These are phyloP conservation scores for Leishmania tropica DNA, from an alignment of 208 protist genomes.

Conservation along the genomic window DNA sequence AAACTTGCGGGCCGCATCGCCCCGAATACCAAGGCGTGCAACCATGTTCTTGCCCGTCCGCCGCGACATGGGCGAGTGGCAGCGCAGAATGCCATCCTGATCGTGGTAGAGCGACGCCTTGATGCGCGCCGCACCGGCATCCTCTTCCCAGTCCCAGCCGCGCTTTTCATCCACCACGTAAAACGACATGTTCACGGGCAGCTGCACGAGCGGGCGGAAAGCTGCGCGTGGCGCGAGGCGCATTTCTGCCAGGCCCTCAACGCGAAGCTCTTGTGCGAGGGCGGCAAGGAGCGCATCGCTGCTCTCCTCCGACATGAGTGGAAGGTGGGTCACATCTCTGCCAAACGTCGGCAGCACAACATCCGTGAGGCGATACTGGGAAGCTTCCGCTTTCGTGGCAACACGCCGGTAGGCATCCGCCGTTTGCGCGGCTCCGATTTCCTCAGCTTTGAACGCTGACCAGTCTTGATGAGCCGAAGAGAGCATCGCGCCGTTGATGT, in stretches of 20 bases:
- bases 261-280: slow-evolving; percentile 55
- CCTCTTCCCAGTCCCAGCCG: slow-evolving; percentile 81
- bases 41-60: slow-evolving; percentile 59
- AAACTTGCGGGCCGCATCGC: slow-evolving; percentile 48
- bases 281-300: slow-evolving; percentile 19
- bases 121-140: slow-evolving; percentile 27
- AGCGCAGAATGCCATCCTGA: slow-evolving; percentile 70
- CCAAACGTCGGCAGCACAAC: slow-evolving; percentile 80
- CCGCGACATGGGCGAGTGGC: slow-evolving; percentile 61
- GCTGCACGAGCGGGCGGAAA: slow-evolving; percentile 61
- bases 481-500: slow-evolving; percentile 66
- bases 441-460: slow-evolving; percentile 19
- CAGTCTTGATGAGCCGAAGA: slow-evolving; percentile 56
- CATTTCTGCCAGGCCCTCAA: slow-evolving; percentile 64
- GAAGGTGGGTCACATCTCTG: slow-evolving; percentile 9
- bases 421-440: background rate
- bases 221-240: slow-evolving; percentile 46
- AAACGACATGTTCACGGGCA: slow-evolving; percentile 38
- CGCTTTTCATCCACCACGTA: slow-evolving; percentile 72
- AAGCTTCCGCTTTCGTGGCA: slow-evolving; percentile 43
- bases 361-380: slow-evolving; percentile 43
- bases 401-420: slow-evolving; percentile 22
- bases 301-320: slow-evolving; percentile 2
- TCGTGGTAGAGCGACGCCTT: slow-evolving; percentile 63
- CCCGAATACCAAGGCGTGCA: slow-evolving; percentile 62